Base-by-base conservation (phyloP, 2,329 filamentous ascomycete genomes). In the Pyrenophora teres region DNA sequence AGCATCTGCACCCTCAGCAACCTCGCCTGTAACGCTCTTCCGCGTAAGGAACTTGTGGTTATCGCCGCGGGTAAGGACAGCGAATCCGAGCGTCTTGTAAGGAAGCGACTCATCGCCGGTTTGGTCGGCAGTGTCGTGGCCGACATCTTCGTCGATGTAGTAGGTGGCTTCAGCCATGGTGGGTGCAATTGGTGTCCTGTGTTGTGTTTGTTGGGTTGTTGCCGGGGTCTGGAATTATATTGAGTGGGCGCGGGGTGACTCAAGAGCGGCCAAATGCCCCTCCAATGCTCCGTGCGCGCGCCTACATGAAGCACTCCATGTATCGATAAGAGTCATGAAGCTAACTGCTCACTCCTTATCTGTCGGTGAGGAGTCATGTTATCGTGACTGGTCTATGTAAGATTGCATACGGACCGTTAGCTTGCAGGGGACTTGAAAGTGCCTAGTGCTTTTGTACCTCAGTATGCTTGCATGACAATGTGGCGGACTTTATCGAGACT, bases 71-170 rank as follows among this genome's bases (percentile, higher is more conserved):
- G 89, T 84, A 68, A 92, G 82, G 75, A 90, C 89, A 59, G 90
- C 92, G 70, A 86, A 86, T 60, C 87, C 80, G 36, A 96, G 83
- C 35, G 88, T 86, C 80, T 95, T 93, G 84, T 87, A 96, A 41
- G 92, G 91, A 62, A 86, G 83, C 56, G 81, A 77, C 74, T 92
- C 84, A 60, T 86, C 83, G 69, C 91, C 91, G 79, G 59, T 85
- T 83, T 53, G 81, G 72, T 62, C 83, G 72, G 50, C 75, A 67
- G 88, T 85, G 76, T 94, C 92, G 64, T 82, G 78, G 65, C 92
- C 92, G 62, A 81, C 81, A 65, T 91, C 88, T 70, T 91, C 88
- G 79, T 96, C 91, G 70, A 96, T 82, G 78, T 92, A 91, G 73
- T 89, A 81, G 39, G 76, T 78, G 37, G 67, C 61, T 23, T 73